Percentiles rank a stretch among this genome's conserved stretches.
Conservation (phyloP, 1,284 basidiomycete species). For the Meripilus lineatus region DNA sequence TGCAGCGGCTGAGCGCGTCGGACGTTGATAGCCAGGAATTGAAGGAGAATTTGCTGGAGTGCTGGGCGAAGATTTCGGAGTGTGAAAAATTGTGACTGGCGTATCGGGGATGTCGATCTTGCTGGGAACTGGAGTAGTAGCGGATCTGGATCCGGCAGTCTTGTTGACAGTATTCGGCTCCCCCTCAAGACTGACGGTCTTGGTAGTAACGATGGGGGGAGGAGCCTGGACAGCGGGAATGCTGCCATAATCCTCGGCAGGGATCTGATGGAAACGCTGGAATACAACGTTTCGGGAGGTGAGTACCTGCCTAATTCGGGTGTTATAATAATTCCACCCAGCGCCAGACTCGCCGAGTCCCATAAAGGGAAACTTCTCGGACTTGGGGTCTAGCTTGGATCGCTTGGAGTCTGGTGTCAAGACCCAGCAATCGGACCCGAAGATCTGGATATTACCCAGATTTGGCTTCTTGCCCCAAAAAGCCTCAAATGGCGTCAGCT, state of each 20-base stretch:
- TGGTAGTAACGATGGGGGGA: neutral
- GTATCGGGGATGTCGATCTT: neutral
- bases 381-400: constrained; percentile 16
- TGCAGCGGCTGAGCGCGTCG: too few relatives aligned
- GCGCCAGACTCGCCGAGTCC: constrained; percentile 17
- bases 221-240: neutral
- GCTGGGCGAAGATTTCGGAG: too few relatives aligned
- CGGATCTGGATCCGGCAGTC: neutral
- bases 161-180: neutral
- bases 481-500: constrained; percentile 10
- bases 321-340: constrained; percentile 18
- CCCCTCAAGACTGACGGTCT: constrained; percentile 4
- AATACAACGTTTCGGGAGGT: constrained; percentile 1
- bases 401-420: constrained; percentile 10
- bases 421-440: too few relatives aligned
- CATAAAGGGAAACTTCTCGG: constrained; percentile 17
- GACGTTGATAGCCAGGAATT: too few relatives aligned
- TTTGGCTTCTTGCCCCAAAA: constrained; percentile 10
- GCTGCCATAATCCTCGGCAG: neutral
- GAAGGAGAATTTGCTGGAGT: too few relatives aligned
- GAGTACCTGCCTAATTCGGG: neutral
- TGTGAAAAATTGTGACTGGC: neutral
- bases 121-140: neutral
- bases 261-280: neutral
- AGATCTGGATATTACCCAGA: constrained; percentile 20